Conservation (phyloP, 2,329 filamentous ascomycete species). For the Thielaviopsis ethacetica region DNA sequence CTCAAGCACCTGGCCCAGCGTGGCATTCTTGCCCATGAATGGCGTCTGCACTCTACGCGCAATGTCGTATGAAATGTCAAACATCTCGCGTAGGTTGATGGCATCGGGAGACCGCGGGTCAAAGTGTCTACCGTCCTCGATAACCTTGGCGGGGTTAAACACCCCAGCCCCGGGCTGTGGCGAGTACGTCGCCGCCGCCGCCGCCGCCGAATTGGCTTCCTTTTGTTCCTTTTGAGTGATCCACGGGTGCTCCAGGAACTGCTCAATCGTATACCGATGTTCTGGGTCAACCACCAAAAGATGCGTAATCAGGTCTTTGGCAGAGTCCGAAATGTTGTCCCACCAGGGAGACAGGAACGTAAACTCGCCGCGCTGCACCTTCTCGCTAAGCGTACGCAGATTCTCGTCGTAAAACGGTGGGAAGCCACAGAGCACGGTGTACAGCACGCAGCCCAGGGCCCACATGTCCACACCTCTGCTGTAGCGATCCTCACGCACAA, state of each 20-base stretch:
- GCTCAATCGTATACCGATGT: constrained; percentile 80
- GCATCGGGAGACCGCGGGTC: constrained; percentile 94
- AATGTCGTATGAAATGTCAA: constrained; percentile 95
- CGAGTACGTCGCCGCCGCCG: constrained; percentile 12
- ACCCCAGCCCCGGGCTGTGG: constrained; percentile 20
- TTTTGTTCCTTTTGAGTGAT: constrained; percentile 52
- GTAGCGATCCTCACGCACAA: constrained; percentile 96
- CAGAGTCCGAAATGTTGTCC: constrained; percentile 93
- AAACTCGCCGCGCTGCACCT: constrained; percentile 91
- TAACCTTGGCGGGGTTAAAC: constrained; percentile 38
- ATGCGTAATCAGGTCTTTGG: constrained; percentile 86
- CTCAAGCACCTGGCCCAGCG: constrained; percentile 50
- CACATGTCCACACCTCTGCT: constrained; percentile 99
- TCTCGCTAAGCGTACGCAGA: constrained; percentile 91
- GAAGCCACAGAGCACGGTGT: constrained; percentile 92
- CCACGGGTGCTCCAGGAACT: constrained; percentile 94
- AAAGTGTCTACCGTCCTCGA: constrained; percentile 49
- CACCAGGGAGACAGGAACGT: constrained; percentile 98
- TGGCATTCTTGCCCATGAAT: constrained; percentile 74
- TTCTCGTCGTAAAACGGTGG: constrained; percentile 98
- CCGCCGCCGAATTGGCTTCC: constrained; percentile 30
- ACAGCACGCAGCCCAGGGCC: constrained; percentile 91
- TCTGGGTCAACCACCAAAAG: constrained; percentile 88
- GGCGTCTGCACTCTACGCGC: constrained; percentile 92
- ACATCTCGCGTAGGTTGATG: constrained; percentile 90